phyloP scores from a whole-genome alignment of 495 filamentous ascomycete genomes.

The Sporormia fimetaria region DNA sequence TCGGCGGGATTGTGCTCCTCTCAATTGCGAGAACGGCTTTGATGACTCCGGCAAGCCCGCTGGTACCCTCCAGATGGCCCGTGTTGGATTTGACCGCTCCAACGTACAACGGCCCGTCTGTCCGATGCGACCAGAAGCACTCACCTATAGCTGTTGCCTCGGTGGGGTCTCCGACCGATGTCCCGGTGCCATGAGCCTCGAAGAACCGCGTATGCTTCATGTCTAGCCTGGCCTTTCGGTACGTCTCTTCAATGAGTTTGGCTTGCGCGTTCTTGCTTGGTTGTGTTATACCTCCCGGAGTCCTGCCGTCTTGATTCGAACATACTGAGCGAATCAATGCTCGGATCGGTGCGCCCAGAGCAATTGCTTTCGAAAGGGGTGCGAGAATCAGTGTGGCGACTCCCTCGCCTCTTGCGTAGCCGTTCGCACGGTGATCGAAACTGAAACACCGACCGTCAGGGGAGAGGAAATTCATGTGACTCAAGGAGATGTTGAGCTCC shows the following conservation, averaged over 20 bases:
- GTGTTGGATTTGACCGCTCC: slow-evolving; percentile 29
- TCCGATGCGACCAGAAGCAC: slow-evolving; percentile 34
- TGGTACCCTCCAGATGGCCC: slow-evolving; percentile 35
- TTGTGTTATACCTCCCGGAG: slow-evolving; percentile 23
- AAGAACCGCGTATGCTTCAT: slow-evolving; percentile 4
- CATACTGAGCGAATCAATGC: slow-evolving; percentile 37
- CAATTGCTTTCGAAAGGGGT: slow-evolving; percentile 24
- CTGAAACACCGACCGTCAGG: slow-evolving; percentile 5
- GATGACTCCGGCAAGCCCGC: slow-evolving; percentile 32
- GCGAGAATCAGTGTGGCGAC: slow-evolving; percentile 33
- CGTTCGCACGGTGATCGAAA: slow-evolving; percentile 13
- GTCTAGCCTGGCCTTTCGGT: slow-evolving; percentile 26
- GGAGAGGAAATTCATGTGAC: slow-evolving; percentile 20
- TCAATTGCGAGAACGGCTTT: slow-evolving; percentile 33
- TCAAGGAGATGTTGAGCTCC: not conserved
- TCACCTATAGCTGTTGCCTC: slow-evolving; percentile 46
- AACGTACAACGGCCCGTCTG: slow-evolving; percentile 12
- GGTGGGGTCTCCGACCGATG: slow-evolving; percentile 40
- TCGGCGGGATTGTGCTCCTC: slow-evolving; percentile 31
- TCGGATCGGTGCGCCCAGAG: slow-evolving; percentile 32
- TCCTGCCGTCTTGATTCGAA: slow-evolving; percentile 38
- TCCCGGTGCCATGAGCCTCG: slow-evolving; percentile 30
- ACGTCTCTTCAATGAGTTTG: slow-evolving; percentile 7
- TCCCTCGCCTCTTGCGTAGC: slow-evolving; percentile 23
- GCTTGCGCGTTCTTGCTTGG: slow-evolving; percentile 9